These are phyloP conservation scores for Paraphoma sp. DNA, from an alignment of 2,329 filamentous ascomycete genomes.

Conservation along the genomic window DNA sequence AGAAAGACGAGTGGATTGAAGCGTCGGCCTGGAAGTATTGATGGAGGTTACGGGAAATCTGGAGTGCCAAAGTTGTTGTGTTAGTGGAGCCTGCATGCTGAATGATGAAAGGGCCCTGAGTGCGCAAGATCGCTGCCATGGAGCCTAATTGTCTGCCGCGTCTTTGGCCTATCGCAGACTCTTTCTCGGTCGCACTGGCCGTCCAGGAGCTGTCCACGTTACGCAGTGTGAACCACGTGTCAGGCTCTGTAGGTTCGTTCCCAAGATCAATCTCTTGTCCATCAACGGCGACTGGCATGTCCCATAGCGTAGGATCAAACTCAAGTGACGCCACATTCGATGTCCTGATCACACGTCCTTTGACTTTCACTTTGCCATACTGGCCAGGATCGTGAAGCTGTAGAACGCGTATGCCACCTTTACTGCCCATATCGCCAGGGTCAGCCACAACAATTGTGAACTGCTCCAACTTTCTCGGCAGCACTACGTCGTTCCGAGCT, in stretches of 20 bases:
- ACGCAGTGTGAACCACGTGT: background rate
- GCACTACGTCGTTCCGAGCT: conserved; percentile 13
- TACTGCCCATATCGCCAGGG: conserved; percentile 60
- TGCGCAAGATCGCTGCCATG: conserved; percentile 62
- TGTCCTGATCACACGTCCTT: conserved; percentile 36
- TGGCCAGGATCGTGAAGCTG: conserved; percentile 59
- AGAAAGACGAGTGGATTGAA: conserved; percentile 38
- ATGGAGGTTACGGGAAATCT: conserved; percentile 63
- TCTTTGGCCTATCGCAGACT: conserved; percentile 25
- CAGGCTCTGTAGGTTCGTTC: background rate
- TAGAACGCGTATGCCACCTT: conserved; percentile 58
- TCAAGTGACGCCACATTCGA: conserved; percentile 42
- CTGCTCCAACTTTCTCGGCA: conserved; percentile 31
- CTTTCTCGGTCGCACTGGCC: background rate
- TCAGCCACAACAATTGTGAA: conserved; percentile 61
- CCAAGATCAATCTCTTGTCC: conserved; percentile 23
- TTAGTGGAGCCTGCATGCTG: conserved; percentile 35
- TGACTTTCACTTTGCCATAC: conserved; percentile 57
- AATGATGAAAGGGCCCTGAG: conserved; percentile 55
- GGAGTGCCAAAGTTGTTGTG: conserved; percentile 53
- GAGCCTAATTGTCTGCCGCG: conserved; percentile 58
- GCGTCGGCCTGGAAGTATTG: conserved; percentile 65
- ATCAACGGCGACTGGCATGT: conserved; percentile 24
- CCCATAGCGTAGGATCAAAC: conserved; percentile 29
- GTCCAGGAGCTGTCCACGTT: conserved; percentile 13